These are phyloP conservation scores for Elsinoe arachidis DNA, from an alignment of 2,329 filamentous ascomycete species.

Conservation along the genomic window DNA sequence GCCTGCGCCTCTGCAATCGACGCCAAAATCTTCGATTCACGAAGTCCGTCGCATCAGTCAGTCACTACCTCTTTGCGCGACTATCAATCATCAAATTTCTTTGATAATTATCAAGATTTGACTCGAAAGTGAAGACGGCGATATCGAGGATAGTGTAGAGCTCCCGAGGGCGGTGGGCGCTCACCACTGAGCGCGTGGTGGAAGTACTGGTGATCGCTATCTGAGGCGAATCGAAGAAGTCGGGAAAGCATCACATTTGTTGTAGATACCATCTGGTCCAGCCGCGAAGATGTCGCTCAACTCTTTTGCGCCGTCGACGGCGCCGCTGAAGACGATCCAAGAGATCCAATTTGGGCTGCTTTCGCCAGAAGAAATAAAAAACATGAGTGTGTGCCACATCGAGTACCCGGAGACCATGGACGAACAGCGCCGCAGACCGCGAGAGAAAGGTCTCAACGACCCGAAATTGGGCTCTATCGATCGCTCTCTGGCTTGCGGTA, in stretches of 20 bases:
- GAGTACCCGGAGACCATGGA: slow-evolving; percentile 99
- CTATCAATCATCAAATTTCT: slow-evolving; percentile 19
- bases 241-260: not conserved
- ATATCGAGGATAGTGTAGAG: not conserved
- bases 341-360: slow-evolving; percentile 98
- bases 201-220: not conserved
- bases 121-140: not conserved
- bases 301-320: slow-evolving; percentile 87
- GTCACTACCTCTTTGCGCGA: slow-evolving; percentile 17
- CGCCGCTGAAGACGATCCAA: slow-evolving; percentile 92
- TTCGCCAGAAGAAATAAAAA: slow-evolving; percentile 97
- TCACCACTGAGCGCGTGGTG: slow-evolving; percentile 13
- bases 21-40: slow-evolving; percentile 13
- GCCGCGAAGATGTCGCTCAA: slow-evolving; percentile 76
- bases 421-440: slow-evolving; percentile 82
- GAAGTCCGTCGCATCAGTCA: slow-evolving; percentile 13
- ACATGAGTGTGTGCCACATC: slow-evolving; percentile 93
- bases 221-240: slow-evolving; percentile 9
- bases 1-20: slow-evolving; percentile 10
- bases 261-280: slow-evolving; percentile 14
- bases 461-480: slow-evolving; percentile 95
- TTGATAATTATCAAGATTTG: not conserved
- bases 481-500: slow-evolving; percentile 88
- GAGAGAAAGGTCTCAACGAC: slow-evolving; percentile 87
- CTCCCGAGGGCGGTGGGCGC: slow-evolving; percentile 5